Conservation (phyloP, 2,329 filamentous ascomycete genomes). For the Apiospora sp. region DNA sequence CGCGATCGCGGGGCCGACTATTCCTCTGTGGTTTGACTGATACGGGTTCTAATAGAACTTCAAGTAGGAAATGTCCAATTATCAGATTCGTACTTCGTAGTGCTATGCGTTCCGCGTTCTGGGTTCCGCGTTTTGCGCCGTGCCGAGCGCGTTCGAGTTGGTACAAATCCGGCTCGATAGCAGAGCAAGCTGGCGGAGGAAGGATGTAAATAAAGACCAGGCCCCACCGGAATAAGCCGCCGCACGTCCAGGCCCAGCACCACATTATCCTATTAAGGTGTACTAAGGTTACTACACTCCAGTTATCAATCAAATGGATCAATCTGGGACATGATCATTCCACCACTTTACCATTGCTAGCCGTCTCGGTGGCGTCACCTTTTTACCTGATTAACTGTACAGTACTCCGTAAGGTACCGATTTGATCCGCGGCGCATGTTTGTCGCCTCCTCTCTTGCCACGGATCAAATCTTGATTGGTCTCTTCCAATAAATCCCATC, state of each 20-base stretch:
- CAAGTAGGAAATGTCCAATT: not conserved
- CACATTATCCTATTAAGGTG: not conserved
- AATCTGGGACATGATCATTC: not conserved
- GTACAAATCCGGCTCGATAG: not conserved
- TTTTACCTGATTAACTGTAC: not conserved
- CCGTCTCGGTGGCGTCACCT: slow-evolving; percentile 14
- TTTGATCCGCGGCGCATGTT: slow-evolving; percentile 4
- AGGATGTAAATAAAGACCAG: too few species aligned
- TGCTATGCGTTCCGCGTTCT: not conserved
- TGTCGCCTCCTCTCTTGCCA: not conserved
- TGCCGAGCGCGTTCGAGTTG: slow-evolving; percentile 12
- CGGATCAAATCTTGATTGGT: slow-evolving; percentile 1
- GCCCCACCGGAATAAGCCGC: not conserved
- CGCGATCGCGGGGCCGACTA: not conserved
- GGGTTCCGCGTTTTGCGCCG: not conserved
- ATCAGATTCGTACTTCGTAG: not conserved
- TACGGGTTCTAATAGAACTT: not conserved
- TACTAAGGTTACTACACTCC: not conserved
- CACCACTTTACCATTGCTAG: slow-evolving; percentile 6
- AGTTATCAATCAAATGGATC: not conserved
- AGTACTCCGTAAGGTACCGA: not conserved
- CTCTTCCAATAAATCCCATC: not conserved
- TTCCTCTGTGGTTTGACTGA: not conserved
- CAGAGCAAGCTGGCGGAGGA: not conserved
- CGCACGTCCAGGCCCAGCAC: not conserved